A percentile compares a stretch with the other conserved stretches of the same genome.
These are phyloP conservation scores for Avena insularis DNA, from an alignment of 176 grass and related monocot species.

Conservation along the genomic window DNA sequence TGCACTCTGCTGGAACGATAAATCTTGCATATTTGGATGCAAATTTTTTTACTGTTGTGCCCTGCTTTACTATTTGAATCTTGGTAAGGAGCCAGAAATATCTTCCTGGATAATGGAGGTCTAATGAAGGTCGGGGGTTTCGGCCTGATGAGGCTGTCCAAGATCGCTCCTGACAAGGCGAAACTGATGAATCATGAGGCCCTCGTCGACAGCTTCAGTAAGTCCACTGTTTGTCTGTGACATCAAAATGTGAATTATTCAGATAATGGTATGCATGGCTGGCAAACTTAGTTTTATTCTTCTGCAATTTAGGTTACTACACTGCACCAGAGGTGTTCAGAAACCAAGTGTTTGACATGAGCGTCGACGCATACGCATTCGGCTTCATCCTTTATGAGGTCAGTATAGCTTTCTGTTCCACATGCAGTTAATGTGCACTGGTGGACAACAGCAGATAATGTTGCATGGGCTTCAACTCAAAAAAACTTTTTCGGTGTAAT, in stretches of 20 bases:
- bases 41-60: slow-evolving; percentile 27
- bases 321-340: slow-evolving; percentile 83
- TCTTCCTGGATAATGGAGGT: slow-evolving; percentile 95
- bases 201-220: slow-evolving; percentile 73
- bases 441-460: neutral
- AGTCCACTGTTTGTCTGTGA: slow-evolving; percentile 32
- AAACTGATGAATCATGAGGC: slow-evolving; percentile 55
- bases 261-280: neutral
- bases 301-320: slow-evolving; percentile 60
- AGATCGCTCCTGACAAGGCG: slow-evolving; percentile 60
- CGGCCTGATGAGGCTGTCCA: slow-evolving; percentile 61
- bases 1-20: neutral
- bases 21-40: slow-evolving; percentile 39
- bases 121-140: slow-evolving; percentile 83
- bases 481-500: slow-evolving; percentile 2
- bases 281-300: neutral
- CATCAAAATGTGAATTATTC: neutral
- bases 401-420: neutral
- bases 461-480: neutral
- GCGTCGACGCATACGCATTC: slow-evolving; percentile 84
- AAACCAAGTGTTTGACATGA: slow-evolving; percentile 72
- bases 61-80: slow-evolving; percentile 76
- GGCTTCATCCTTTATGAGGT: slow-evolving; percentile 97
- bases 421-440: neutral
- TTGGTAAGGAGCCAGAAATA: slow-evolving; percentile 99